phyloP scores from a whole-genome alignment of 2,329 filamentous ascomycete genomes.

The Malbranchea cinnamomea region DNA sequence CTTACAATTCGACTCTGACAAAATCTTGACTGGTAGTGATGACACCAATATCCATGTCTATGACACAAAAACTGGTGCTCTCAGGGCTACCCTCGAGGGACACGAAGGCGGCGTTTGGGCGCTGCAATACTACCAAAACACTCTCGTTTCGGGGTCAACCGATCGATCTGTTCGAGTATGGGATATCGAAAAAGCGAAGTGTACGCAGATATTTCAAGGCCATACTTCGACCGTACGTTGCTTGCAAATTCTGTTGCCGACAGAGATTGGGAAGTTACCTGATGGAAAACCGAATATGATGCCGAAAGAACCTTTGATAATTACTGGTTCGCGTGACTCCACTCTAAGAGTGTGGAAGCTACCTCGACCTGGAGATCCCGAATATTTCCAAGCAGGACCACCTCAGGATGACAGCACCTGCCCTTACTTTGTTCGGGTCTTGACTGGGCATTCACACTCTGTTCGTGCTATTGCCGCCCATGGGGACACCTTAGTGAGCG shows the following conservation, averaged over 20 bases:
- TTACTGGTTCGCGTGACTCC: slow-evolving; percentile 90
- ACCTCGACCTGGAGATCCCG: slow-evolving; percentile 60
- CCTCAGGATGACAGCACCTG: slow-evolving; percentile 63
- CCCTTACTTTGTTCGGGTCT: slow-evolving; percentile 80
- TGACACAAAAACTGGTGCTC: slow-evolving; percentile 82
- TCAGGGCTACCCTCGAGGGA: slow-evolving; percentile 70
- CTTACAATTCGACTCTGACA: slow-evolving; percentile 93
- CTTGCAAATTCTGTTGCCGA: slow-evolving; percentile 82
- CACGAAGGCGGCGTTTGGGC: slow-evolving; percentile 98
- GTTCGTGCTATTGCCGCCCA: slow-evolving; percentile 92
- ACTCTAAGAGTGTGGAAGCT: slow-evolving; percentile 90
- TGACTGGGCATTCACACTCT: slow-evolving; percentile 79
- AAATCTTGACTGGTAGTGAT: slow-evolving; percentile 93
- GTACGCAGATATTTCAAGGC: slow-evolving; percentile 91
- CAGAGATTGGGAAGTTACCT: slow-evolving; percentile 53
- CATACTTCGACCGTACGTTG: slow-evolving; percentile 96
- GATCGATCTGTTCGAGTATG: slow-evolving; percentile 97
- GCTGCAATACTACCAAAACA: slow-evolving; percentile 88
- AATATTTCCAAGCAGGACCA: slow-evolving; percentile 65
- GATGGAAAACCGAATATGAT: slow-evolving; percentile 71
- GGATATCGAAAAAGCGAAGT: slow-evolving; percentile 88
- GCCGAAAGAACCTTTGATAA: slow-evolving; percentile 89
- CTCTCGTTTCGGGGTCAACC: slow-evolving; percentile 86
- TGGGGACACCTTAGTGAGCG: slow-evolving; percentile 89
- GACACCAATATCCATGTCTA: slow-evolving; percentile 97